A percentile compares a stretch with the other conserved stretches of the same genome.
These are phyloP conservation scores for Aspergillus bridgeri DNA, from an alignment of 495 filamentous ascomycete species.

Conservation along the genomic window DNA sequence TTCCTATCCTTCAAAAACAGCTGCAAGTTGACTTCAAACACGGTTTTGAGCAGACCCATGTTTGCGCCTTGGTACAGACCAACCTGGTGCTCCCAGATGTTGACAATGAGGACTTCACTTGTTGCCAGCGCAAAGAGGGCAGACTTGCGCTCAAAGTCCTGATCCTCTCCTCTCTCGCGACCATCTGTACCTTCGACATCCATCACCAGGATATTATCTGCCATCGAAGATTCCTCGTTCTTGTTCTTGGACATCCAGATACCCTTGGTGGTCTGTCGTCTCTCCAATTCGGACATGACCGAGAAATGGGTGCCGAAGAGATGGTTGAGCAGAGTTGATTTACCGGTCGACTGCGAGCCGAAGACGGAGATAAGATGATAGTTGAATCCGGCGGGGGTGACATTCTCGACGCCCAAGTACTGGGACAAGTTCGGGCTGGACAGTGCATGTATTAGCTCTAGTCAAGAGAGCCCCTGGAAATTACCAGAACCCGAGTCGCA, in stretches of 20 bases:
- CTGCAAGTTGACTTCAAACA: constrained; percentile 97
- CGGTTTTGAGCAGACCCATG: constrained; percentile 96
- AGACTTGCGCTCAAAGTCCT: constrained; percentile 98
- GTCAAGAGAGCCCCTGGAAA: neutral
- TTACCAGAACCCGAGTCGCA: neutral
- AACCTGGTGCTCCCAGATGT: constrained; percentile 99
- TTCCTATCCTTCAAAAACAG: constrained; percentile 91
- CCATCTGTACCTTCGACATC: constrained; percentile 98
- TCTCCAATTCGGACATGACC: constrained; percentile 89
- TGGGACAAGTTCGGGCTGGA: constrained; percentile 65
- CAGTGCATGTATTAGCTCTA: constrained; percentile 19
- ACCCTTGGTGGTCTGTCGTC: constrained; percentile 95
- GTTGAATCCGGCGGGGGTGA: constrained; percentile 89
- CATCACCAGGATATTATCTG: constrained; percentile 98
- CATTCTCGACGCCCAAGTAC: constrained; percentile 74
- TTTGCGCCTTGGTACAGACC: constrained; percentile 97
- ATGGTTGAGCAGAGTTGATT: constrained; percentile 94
- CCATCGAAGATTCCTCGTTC: constrained; percentile 61
- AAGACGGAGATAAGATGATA: constrained; percentile 99
- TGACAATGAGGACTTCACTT: constrained; percentile 96
- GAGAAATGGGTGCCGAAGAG: constrained; percentile 94
- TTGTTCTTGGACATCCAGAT: constrained; percentile 99
- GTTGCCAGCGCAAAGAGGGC: constrained; percentile 95
- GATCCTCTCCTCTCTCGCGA: constrained; percentile 92
- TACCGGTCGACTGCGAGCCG: constrained; percentile 96